Percentiles rank a stretch among this genome's conserved stretches.
Evolutionary conservation across 2,329 filamentous ascomycete species (phyloP).

Genomic region (Aspergillus tanneri): DNA sequence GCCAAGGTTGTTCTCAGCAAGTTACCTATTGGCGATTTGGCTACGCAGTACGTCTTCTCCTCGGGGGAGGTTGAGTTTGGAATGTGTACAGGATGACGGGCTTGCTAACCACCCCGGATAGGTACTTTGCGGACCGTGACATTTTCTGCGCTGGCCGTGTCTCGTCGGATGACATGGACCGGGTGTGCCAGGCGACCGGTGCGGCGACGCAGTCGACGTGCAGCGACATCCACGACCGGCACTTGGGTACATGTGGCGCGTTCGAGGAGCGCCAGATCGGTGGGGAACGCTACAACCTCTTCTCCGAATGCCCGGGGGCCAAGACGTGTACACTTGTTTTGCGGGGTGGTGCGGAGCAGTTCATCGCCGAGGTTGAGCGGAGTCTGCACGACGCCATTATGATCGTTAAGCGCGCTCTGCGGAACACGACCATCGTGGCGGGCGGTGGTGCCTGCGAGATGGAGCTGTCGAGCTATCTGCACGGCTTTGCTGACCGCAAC

Average conservation of each 20-base stretch:
- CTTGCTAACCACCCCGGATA: conserved; percentile 19
- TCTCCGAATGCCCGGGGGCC: conserved; percentile 89
- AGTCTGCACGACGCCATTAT: conserved; percentile 98
- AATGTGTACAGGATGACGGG: too few relatives aligned
- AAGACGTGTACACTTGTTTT: conserved; percentile 97
- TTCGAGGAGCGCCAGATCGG: conserved; percentile 98
- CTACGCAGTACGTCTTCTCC: conserved; percentile 66
- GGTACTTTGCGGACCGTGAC: conserved; percentile 92
- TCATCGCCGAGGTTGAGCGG: conserved; percentile 97
- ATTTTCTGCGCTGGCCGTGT: conserved; percentile 98
- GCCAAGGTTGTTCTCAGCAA: conserved; percentile 98
- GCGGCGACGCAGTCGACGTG: conserved; percentile 92
- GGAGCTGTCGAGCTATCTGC: conserved; percentile 92
- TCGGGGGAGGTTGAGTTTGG: not conserved
- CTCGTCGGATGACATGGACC: conserved; percentile 86
- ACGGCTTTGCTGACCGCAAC: conserved; percentile 88
- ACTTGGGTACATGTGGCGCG: conserved; percentile 82
- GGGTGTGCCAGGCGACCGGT: conserved; percentile 90
- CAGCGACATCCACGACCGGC: conserved; percentile 85
- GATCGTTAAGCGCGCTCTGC: conserved; percentile 98
- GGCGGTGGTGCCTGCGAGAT: conserved; percentile 95
- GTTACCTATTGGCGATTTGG: conserved; percentile 93
- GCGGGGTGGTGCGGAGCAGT: conserved; percentile 95
- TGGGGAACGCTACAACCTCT: conserved; percentile 97
- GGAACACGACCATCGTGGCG: conserved; percentile 90